phyloP scores from a whole-genome alignment of 495 filamentous ascomycete genomes.

The Aspergillus baeticus region DNA sequence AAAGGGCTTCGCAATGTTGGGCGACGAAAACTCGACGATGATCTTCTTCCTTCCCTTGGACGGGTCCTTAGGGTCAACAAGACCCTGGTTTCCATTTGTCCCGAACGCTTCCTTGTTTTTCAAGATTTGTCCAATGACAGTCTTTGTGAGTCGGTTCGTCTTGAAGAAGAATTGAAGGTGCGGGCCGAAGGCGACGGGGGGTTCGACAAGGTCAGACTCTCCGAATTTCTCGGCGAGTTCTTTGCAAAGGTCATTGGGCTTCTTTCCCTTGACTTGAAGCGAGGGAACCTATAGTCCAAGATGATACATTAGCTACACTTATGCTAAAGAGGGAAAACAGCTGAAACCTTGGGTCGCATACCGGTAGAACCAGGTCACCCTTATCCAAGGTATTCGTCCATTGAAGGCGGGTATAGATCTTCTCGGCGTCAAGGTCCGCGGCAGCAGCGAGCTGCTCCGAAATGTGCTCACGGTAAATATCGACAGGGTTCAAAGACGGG shows the following conservation, averaged over 20 bases:
- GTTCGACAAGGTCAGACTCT: constrained; percentile 70
- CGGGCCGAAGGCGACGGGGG: constrained; percentile 58
- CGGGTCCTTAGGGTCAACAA: constrained; percentile 66
- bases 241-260: constrained; percentile 62
- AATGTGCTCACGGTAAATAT: constrained; percentile 85
- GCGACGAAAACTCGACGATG: constrained; percentile 71
- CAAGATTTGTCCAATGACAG: constrained; percentile 64
- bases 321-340: background rate
- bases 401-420: constrained; percentile 74
- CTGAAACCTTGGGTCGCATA: constrained; percentile 24
- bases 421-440: constrained; percentile 66
- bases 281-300: constrained; percentile 54
- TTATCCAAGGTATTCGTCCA: constrained; percentile 87
- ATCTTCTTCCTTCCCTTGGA: constrained; percentile 70
- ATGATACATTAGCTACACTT: constrained; percentile 3
- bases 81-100: constrained; percentile 60
- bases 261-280: constrained; percentile 80
- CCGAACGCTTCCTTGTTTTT: constrained; percentile 62
- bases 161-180: constrained; percentile 86
- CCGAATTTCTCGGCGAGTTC: constrained; percentile 79
- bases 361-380: constrained; percentile 81
- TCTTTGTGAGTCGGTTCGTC: constrained; percentile 52
- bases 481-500: constrained; percentile 77
- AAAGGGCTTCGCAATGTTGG: constrained; percentile 77
- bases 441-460: constrained; percentile 69